These are phyloP conservation scores for Fusarium algeriense DNA, from an alignment of 2,329 filamentous ascomycete genomes.

Conservation along the genomic window DNA sequence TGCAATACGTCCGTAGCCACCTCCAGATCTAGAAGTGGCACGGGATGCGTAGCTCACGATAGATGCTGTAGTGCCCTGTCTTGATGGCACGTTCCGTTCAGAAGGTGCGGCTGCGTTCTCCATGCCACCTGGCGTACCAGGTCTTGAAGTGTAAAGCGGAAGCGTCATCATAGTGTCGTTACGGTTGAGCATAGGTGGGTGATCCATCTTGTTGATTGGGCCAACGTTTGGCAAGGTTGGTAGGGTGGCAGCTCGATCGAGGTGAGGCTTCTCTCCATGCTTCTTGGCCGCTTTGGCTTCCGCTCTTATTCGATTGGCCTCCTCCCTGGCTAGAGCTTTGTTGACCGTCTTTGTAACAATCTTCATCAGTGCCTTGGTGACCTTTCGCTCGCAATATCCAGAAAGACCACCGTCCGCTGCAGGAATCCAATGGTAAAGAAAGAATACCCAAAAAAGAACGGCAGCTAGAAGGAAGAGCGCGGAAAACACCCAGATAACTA, in stretches of 20 bases:
- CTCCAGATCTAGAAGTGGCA: constrained; percentile 67
- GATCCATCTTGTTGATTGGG: constrained; percentile 59
- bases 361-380: constrained; percentile 84
- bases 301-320: constrained; percentile 67
- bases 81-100: constrained; percentile 61
- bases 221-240: constrained; percentile 66
- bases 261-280: constrained; percentile 62
- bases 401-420: constrained; percentile 81
- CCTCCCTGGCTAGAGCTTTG: constrained; percentile 85
- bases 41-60: constrained; percentile 73
- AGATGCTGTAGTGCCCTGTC: constrained; percentile 68
- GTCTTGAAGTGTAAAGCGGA: constrained; percentile 71
- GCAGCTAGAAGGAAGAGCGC: constrained; percentile 81
- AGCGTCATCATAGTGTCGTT: constrained; percentile 72
- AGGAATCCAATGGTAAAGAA: constrained; percentile 93
- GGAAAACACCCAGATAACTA: constrained; percentile 89
- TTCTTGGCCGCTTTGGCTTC: constrained; percentile 65
- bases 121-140: constrained; percentile 65
- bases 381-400: constrained; percentile 91
- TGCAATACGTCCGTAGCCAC: constrained; percentile 61
- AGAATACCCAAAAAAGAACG: constrained; percentile 83
- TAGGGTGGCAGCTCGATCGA: constrained; percentile 74
- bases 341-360: constrained; percentile 91
- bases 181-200: constrained; percentile 69
- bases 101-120: constrained; percentile 67